Conservation (phyloP, 805 yeast species). For the Wickerhamomyces chambardii region DNA sequence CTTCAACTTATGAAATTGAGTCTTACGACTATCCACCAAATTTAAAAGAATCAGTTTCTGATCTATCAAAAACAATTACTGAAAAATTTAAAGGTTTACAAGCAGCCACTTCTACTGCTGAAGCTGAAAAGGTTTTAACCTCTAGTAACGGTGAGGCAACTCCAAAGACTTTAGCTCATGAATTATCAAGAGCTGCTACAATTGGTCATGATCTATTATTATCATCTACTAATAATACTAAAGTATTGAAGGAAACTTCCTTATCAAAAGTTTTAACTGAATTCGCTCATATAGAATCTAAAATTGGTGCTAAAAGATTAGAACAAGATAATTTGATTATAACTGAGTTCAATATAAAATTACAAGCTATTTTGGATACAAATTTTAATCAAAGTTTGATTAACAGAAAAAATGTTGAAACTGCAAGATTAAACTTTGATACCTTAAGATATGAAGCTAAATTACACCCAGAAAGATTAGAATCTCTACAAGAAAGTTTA, state of each 20-base stretch:
- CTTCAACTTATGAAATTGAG: constrained; percentile 62
- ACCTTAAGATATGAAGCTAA: constrained; percentile 52
- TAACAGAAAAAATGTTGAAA: constrained; percentile 60
- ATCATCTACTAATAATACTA: constrained; percentile 13
- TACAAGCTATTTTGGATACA: constrained; percentile 41
- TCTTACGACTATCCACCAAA: constrained; percentile 82
- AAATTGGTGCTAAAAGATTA: constrained; percentile 58
- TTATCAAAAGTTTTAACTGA: constrained; percentile 24
- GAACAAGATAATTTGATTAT: constrained; percentile 61
- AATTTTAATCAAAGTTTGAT: constrained; percentile 53
- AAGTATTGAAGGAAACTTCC: constrained; percentile 18
- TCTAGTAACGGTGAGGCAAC: constrained; percentile 4
- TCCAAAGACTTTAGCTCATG: constrained; percentile 71
- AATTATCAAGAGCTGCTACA: constrained; percentile 47
- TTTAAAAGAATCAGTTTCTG: constrained; percentile 53
- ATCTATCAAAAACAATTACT: constrained; percentile 48
- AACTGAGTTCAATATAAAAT: constrained; percentile 47
- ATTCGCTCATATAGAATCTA: constrained; percentile 46
- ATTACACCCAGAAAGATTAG: constrained; percentile 13
- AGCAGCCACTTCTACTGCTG: constrained; percentile 57
- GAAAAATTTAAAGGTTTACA: constrained; percentile 51
- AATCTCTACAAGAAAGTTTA: constrained; percentile 14
- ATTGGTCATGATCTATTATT: constrained; percentile 38
- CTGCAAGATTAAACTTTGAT: constrained; percentile 64
- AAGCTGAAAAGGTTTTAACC: constrained; percentile 46